Percentiles rank a stretch among this genome's conserved stretches.
These are phyloP conservation scores for Gymnopilus dilepis DNA, from an alignment of 768 basidiomycete genomes.

Conservation along the genomic window DNA sequence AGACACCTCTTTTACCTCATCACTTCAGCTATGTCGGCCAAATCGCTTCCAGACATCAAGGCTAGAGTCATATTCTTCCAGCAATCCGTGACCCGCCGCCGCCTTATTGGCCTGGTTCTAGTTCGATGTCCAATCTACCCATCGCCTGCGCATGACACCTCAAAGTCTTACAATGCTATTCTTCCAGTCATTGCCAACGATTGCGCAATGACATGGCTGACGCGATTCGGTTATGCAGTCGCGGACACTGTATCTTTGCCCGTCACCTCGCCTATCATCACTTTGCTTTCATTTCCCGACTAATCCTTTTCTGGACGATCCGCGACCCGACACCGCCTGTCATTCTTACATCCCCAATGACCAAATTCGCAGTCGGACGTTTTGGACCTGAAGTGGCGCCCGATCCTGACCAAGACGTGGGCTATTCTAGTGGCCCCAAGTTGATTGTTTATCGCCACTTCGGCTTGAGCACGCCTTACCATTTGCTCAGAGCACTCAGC, in stretches of 20 bases:
- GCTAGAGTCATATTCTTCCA: no score
- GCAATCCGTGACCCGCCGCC: no score
- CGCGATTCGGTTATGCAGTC: no score
- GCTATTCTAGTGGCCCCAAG: not conserved
- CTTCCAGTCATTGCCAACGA: no score
- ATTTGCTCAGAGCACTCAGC: not conserved
- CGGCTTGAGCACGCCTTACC: not conserved
- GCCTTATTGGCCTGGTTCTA: no score
- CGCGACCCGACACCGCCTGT: not conserved
- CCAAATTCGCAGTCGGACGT: not conserved
- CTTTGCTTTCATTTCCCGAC: not conserved
- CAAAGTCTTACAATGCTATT: no score
- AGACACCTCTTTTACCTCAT: no score
- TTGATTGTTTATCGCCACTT: not conserved
- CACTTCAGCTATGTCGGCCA: not conserved
- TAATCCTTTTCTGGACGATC: not conserved
- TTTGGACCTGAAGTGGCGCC: not conserved
- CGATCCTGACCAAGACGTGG: not conserved
- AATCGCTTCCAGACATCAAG: no score
- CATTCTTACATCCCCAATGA: not conserved
- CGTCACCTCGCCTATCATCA: not conserved
- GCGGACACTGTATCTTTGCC: no score
- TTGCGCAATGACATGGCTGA: no score
- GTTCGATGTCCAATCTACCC: no score
- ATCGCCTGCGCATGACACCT: no score